Base-by-base conservation (phyloP, 225 moss, liverwort and hornwort genomes). In the Ulota crispa region DNA sequence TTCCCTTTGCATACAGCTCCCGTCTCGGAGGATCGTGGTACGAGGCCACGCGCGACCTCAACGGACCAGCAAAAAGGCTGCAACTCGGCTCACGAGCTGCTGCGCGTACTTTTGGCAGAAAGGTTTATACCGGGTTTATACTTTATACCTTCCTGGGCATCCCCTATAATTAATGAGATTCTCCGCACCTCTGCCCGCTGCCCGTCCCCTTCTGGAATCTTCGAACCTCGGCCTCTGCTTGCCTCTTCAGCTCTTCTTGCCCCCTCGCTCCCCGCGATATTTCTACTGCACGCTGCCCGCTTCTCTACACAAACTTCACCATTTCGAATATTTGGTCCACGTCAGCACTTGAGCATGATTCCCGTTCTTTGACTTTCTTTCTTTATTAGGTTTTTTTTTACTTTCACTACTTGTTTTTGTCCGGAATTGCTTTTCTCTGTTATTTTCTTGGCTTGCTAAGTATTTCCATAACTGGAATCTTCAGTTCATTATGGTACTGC, bases 91-190 rank as follows among this genome's bases (percentile, higher is more conserved):
- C 2, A 0, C 37, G 7, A 78, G 78, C 30, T 43, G 0, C 78
- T 39, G 13, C 30, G 1, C 8, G 4, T 30, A 6, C 45, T 0
- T 0, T 4, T 4, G 4, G 0, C 4, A 0, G 0, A 4, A 42
- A 3, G 81, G 74, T 75, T 74, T 81, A 81, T 81, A 56, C 81
- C 56, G 23, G 66, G 81, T 43, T 81, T 74, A 81, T 81, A 81
- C 81, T 43, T 81, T 74, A 81, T 81, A 81, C 81, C 81, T 75
- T 75, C 66, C 81, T 66, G 81, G n/a, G 36, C 20, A 41, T 15
- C 61, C 61, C 9, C 36, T 60, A 6, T 7, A 6, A 8, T 16
- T 0, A 28, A 55, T 11, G 1, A 12, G 68, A 68, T 2, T 70
- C 70, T 9, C 10, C 43, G 19, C 60, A 0, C 4, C 10, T 43